A percentile compares a stretch with the other conserved stretches of the same genome.
Evolutionary conservation across 345 rosid species (phyloP).

Genomic region (Combretum micranthum): DNA sequence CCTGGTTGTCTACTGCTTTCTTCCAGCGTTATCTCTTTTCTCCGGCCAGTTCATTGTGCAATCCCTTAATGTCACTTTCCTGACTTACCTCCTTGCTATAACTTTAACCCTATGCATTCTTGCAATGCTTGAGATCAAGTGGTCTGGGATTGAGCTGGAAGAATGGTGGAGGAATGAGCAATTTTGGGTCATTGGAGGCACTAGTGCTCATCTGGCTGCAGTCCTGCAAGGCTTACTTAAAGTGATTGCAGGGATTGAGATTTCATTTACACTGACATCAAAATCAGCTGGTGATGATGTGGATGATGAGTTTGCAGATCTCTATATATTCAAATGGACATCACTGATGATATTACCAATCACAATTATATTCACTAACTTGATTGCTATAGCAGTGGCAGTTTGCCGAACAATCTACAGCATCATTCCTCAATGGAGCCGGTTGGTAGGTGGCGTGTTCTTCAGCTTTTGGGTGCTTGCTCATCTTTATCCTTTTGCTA

Average conservation of each 20-base stretch:
- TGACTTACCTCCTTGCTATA: conserved; percentile 19
- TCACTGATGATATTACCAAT: conserved; percentile 28
- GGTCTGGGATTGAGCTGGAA: conserved; percentile 22
- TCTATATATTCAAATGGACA: conserved; percentile 25
- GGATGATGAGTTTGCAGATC: conserved; percentile 19
- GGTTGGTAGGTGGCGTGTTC: conserved; percentile 23
- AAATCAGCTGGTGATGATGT: conserved; percentile 13
- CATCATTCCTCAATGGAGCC: conserved; percentile 25
- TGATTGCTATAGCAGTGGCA: conserved; percentile 23
- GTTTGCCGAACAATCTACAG: conserved; percentile 21
- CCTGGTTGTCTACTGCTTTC: conserved; percentile 24
- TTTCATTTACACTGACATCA: conserved; percentile 20
- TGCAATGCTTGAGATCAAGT: conserved; percentile 25
- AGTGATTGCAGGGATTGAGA: conserved; percentile 17
- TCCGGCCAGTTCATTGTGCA: conserved; percentile 21
- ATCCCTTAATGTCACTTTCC: conserved; percentile 14
- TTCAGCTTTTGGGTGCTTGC: conserved; percentile 31
- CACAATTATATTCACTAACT: conserved; percentile 24
- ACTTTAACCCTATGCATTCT: conserved; percentile 18
- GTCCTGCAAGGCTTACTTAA: conserved; percentile 18
- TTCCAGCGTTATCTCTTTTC: conserved; percentile 22
- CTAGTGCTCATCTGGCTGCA: conserved; percentile 19
- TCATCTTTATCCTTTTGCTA: conserved; percentile 28
- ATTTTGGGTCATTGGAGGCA: conserved; percentile 23
- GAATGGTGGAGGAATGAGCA: conserved; percentile 27